Conservation (phyloP, 176 grass and related monocot genomes). For the Juncus inflexus region DNA sequence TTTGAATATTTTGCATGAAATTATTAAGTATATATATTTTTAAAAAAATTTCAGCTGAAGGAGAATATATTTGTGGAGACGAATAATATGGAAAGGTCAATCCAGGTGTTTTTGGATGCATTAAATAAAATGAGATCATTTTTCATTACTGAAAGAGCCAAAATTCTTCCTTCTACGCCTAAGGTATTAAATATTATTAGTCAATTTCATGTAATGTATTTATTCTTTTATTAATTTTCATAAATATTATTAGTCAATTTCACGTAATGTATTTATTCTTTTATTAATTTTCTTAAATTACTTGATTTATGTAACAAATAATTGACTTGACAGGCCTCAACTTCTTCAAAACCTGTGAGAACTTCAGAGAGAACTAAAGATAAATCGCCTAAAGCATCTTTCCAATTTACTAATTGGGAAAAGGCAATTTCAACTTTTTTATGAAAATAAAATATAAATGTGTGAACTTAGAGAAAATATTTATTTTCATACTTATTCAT, state of each 20-base stretch:
- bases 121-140: conserved; percentile 72
- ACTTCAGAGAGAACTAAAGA: conserved; percentile 54
- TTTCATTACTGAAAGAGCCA: conserved; percentile 61
- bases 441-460: conserved; percentile 2
- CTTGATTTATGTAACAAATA: conserved; percentile 9
- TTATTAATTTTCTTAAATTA: conserved; percentile 10
- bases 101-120: conserved; percentile 75
- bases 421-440: conserved; percentile 38
- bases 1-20: conserved; percentile 11
- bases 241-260: neutral
- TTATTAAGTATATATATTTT: conserved; percentile 17
- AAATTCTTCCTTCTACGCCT: conserved; percentile 37
- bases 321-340: conserved; percentile 22
- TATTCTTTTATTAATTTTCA: neutral
- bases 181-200: conserved; percentile 43
- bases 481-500: neutral
- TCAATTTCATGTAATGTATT: neutral
- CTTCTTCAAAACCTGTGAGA: conserved; percentile 20
- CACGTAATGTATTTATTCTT: neutral
- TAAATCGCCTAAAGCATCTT: conserved; percentile 35
- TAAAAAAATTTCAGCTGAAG: conserved; percentile 70
- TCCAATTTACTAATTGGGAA: conserved; percentile 47
- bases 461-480: neutral
- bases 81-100: conserved; percentile 71
- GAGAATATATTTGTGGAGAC: conserved; percentile 77